phyloP scores from a whole-genome alignment of 306 rosid genomes.

The Vachellia pachyceras region DNA sequence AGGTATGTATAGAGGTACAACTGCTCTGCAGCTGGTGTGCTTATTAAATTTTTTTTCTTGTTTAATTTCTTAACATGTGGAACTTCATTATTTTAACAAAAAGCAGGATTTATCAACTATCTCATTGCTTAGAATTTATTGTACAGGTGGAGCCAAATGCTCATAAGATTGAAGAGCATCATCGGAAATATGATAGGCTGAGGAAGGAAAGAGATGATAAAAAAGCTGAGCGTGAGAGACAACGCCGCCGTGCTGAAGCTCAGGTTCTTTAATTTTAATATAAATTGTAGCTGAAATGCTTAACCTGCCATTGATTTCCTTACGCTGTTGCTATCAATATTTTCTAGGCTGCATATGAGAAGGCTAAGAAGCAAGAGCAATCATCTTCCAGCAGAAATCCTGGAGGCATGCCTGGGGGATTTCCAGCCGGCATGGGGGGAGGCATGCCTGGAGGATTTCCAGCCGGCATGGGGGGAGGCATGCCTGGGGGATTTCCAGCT shows the following conservation, averaged over 20 bases:
- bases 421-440: conserved; percentile 56
- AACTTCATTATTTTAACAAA: neutral
- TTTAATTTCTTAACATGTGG: neutral
- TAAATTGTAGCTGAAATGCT: neutral
- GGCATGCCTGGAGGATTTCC: conserved; percentile 67
- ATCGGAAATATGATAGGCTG: conserved; percentile 87
- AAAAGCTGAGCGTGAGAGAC: conserved; percentile 67
- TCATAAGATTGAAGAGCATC: conserved; percentile 90
- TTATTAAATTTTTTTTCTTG: neutral
- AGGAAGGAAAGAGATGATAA: conserved; percentile 81
- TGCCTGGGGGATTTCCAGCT: conserved; percentile 51
- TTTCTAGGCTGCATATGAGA: conserved; percentile 85
- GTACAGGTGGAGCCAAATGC: conserved; percentile 88
- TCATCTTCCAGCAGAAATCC: conserved; percentile 76
- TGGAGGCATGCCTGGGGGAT: conserved; percentile 68
- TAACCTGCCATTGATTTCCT: neutral
- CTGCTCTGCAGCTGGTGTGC: conserved; percentile 2
- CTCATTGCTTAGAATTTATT: conserved; percentile 36
- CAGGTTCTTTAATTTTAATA: conserved; percentile 56
- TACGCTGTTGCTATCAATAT: conserved; percentile 31
- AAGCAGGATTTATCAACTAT: conserved; percentile 15
- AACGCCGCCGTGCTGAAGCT: conserved; percentile 81
- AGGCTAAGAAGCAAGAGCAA: conserved; percentile 80
- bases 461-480: conserved; percentile 34
- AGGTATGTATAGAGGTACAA: neutral